phyloP scores from a whole-genome alignment of 2,329 filamentous ascomycete species.

The Colletotrichum lentis region DNA sequence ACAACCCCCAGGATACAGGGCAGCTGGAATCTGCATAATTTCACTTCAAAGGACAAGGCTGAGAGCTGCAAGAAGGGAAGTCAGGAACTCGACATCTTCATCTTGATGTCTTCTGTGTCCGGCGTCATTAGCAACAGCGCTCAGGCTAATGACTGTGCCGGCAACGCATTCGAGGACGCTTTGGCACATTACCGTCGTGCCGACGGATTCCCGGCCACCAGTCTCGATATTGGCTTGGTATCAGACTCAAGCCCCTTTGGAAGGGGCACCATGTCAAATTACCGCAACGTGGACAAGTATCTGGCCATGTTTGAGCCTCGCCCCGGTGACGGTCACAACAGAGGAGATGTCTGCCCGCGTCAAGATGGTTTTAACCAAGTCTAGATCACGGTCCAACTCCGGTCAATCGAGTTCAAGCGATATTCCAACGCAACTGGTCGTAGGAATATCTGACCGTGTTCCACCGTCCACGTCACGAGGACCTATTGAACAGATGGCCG shows the following conservation, averaged over 20 bases:
- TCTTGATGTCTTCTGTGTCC: slow-evolving; percentile 38
- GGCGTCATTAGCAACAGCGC: slow-evolving; percentile 38
- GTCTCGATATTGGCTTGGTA: slow-evolving; percentile 29
- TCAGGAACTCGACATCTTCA: slow-evolving; percentile 36
- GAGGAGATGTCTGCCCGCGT: background rate
- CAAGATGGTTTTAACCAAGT: background rate
- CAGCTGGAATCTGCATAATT: slow-evolving; percentile 34
- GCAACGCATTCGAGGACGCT: slow-evolving; percentile 39
- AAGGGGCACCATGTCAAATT: slow-evolving; percentile 58
- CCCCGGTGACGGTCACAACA: slow-evolving; percentile 5
- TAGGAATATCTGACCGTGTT: slow-evolving; percentile 41
- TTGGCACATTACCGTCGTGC: slow-evolving; percentile 30
- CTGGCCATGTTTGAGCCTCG: slow-evolving; percentile 46
- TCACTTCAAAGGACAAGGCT: background rate
- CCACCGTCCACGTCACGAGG: slow-evolving; percentile 42
- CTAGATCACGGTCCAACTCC: background rate
- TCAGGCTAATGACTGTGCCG: slow-evolving; percentile 39
- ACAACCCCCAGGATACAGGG: slow-evolving; percentile 37
- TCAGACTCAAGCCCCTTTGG: slow-evolving; percentile 55
- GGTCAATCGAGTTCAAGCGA: background rate
- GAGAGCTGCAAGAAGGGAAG: background rate
- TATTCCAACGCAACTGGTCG: slow-evolving; percentile 20
- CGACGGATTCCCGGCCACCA: slow-evolving; percentile 1
- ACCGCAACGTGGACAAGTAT: slow-evolving; percentile 56
- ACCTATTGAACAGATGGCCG: slow-evolving; percentile 55